These are phyloP conservation scores for Tylopilus felleus DNA, from an alignment of 768 basidiomycete genomes.

Conservation along the genomic window DNA sequence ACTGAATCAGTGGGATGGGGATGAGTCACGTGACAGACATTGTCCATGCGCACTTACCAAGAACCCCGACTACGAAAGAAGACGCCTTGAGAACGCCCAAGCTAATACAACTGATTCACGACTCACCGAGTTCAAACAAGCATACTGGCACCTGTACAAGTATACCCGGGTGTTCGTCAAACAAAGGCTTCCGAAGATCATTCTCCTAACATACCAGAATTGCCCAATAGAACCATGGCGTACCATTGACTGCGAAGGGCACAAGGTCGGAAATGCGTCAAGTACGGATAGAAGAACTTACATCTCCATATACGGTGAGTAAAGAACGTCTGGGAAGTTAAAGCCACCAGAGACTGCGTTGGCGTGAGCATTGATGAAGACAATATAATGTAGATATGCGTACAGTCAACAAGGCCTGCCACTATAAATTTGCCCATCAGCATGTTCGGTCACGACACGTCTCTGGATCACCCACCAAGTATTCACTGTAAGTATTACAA, in stretches of 20 bases:
- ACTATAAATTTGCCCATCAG: neutral
- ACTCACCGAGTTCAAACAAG: slow-evolving; percentile 4
- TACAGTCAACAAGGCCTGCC: slow-evolving; percentile 5
- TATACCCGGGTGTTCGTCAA: neutral
- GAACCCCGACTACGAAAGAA: neutral
- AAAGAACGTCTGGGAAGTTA: slow-evolving; percentile 7
- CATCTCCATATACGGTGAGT: slow-evolving; percentile 12
- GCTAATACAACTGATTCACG: neutral
- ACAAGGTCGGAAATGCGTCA: neutral
- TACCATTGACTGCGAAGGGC: neutral
- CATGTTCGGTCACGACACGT: neutral
- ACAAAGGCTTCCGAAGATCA: neutral
- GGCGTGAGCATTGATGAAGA: neutral
- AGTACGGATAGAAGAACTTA: neutral
- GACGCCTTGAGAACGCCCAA: neutral
- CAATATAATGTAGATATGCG: neutral
- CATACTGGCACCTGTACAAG: slow-evolving; percentile 1
- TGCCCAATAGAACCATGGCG: slow-evolving; percentile 3
- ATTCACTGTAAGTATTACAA: slow-evolving; percentile 8
- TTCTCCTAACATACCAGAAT: slow-evolving; percentile 1
- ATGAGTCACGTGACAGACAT: neutral
- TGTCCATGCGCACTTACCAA: neutral
- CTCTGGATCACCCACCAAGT: neutral
- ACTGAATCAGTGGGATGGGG: neutral
- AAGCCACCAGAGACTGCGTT: slow-evolving; percentile 2